Conservation (phyloP, 2,329 filamentous ascomycete species). For the Penicillium expansum region DNA sequence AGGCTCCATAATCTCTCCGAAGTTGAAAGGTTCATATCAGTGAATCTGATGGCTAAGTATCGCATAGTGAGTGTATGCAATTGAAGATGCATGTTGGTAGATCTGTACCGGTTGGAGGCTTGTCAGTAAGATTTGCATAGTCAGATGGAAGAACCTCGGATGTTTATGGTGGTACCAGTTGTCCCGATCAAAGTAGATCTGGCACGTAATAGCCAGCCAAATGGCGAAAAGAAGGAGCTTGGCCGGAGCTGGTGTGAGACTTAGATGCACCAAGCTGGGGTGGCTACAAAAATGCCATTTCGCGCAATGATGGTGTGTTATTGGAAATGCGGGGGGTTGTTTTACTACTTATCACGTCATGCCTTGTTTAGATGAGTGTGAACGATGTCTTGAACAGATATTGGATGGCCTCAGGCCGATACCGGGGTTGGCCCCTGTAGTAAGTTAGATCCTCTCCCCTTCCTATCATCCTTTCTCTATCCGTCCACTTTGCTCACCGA, state of each 20-base stretch:
- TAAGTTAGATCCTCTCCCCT: neutral
- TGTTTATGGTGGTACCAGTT: neutral
- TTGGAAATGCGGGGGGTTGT: neutral
- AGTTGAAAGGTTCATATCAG: neutral
- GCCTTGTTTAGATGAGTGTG: neutral
- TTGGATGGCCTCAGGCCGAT: neutral
- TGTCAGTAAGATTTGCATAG: neutral
- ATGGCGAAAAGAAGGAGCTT: neutral
- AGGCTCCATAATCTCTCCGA: neutral
- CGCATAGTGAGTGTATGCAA: neutral
- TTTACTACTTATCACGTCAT: neutral
- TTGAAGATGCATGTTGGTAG: too few relatives aligned
- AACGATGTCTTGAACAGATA: neutral
- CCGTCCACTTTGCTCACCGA: neutral
- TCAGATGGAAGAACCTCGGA: neutral
- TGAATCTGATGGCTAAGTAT: too few relatives aligned
- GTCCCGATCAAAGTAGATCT: neutral
- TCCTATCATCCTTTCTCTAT: neutral
- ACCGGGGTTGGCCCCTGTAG: neutral
- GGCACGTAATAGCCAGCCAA: neutral
- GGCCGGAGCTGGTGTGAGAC: neutral
- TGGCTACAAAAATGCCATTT: neutral
- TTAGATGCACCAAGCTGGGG: neutral
- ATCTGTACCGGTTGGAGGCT: neutral
- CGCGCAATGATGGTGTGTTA: neutral